phyloP scores from a whole-genome alignment of 2,329 filamentous ascomycete species.

The Botrytis hyacinthi region DNA sequence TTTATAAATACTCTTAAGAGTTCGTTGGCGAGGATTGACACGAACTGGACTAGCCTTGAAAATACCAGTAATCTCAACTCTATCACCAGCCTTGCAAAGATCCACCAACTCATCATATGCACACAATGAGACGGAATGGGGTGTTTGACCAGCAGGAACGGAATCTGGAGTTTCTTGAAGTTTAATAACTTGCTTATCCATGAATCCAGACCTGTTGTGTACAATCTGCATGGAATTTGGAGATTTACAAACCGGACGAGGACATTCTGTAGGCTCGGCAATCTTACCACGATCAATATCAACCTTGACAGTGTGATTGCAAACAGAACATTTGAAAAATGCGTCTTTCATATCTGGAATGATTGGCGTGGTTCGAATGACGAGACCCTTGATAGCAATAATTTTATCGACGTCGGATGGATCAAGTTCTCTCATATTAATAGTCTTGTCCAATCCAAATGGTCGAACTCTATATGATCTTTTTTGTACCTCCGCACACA shows the following conservation, averaged over 20 bases:
- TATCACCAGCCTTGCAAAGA: slow-evolving; percentile 95
- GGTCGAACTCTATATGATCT: slow-evolving; percentile 83
- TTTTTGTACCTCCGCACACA: slow-evolving; percentile 72
- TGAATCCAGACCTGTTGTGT: slow-evolving; percentile 91
- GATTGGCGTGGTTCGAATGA: slow-evolving; percentile 92
- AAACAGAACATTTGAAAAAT: slow-evolving; percentile 93
- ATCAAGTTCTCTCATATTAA: slow-evolving; percentile 92
- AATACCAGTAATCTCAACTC: slow-evolving; percentile 92
- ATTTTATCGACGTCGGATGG: slow-evolving; percentile 96
- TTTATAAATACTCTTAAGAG: slow-evolving; percentile 95
- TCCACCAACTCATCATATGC: slow-evolving; percentile 97
- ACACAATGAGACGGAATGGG: slow-evolving; percentile 93
- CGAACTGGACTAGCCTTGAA: slow-evolving; percentile 94
- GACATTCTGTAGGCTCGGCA: slow-evolving; percentile 87
- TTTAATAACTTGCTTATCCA: slow-evolving; percentile 98
- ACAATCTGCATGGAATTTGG: slow-evolving; percentile 98
- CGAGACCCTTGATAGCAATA: slow-evolving; percentile 89
- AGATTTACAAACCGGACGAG: slow-evolving; percentile 74
- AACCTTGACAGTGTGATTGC: slow-evolving; percentile 86
- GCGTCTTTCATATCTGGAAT: slow-evolving; percentile 99
- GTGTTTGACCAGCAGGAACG: slow-evolving; percentile 92
- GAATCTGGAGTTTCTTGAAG: slow-evolving; percentile 95
- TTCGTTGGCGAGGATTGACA: slow-evolving; percentile 87
- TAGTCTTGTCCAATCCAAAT: slow-evolving; percentile 80
- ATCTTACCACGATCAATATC: slow-evolving; percentile 96